Percentiles rank a stretch among this genome's conserved stretches.
Conservation (phyloP, 2,329 filamentous ascomycete genomes). For the Xylogone sp. region DNA sequence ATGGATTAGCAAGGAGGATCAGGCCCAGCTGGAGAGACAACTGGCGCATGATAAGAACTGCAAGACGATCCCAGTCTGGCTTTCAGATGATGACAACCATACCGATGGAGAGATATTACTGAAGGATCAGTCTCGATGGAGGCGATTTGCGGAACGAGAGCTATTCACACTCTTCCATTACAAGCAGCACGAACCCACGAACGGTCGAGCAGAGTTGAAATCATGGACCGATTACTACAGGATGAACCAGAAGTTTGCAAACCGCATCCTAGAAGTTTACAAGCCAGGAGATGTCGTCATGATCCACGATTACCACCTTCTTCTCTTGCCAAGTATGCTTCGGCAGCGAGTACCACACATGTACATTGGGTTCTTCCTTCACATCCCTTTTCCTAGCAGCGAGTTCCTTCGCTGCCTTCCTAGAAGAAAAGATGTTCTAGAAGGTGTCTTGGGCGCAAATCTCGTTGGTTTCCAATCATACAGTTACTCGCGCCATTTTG, state of each 20-base stretch:
- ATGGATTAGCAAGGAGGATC: conserved; percentile 66
- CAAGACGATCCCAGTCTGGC: conserved; percentile 83
- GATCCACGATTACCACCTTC: conserved; percentile 91
- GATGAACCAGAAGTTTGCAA: conserved; percentile 89
- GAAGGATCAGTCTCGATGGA: conserved; percentile 82
- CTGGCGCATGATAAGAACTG: conserved; percentile 70
- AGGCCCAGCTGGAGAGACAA: conserved; percentile 69
- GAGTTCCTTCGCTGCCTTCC: conserved; percentile 90
- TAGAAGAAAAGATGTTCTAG: conserved; percentile 82
- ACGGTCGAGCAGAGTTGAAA: conserved; percentile 75
- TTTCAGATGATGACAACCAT: conserved; percentile 64
- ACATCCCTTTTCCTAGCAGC: conserved; percentile 92
- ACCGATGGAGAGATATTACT: conserved; percentile 65
- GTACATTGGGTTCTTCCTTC: conserved; percentile 92
- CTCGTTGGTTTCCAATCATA: conserved; percentile 94
- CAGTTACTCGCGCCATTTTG: conserved; percentile 91
- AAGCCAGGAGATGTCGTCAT: conserved; percentile 89
- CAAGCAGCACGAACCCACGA: conserved; percentile 86
- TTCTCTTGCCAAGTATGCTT: conserved; percentile 84
- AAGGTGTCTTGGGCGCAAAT: conserved; percentile 86
- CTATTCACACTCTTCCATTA: conserved; percentile 94
- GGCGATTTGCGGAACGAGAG: conserved; percentile 85
- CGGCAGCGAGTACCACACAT: conserved; percentile 83
- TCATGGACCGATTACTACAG: conserved; percentile 92
- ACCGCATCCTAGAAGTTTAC: conserved; percentile 83